phyloP scores from a whole-genome alignment of 2,329 filamentous ascomycete species.

The Fusarium luffae region DNA sequence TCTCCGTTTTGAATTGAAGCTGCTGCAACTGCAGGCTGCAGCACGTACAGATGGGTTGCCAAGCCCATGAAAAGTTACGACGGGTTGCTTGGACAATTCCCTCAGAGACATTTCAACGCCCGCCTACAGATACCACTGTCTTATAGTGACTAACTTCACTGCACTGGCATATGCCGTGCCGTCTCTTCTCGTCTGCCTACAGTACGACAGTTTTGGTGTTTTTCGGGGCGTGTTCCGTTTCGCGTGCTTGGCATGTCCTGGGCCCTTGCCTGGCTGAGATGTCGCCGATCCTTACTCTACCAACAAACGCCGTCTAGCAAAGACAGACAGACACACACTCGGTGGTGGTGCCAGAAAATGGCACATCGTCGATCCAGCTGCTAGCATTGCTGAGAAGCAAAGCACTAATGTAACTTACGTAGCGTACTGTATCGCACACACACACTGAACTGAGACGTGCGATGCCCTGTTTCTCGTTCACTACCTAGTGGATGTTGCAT shows the following conservation, averaged over 20 bases:
- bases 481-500: neutral
- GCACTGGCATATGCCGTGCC: slow-evolving; percentile 7
- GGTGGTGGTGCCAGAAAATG: neutral
- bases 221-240: slow-evolving; percentile 21
- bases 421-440: neutral
- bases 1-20: slow-evolving; percentile 11
- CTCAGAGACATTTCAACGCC: slow-evolving; percentile 4
- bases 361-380: slow-evolving; percentile 30
- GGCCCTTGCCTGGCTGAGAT: neutral
- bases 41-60: neutral
- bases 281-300: slow-evolving; percentile 31
- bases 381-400: slow-evolving; percentile 4
- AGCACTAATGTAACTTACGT: slow-evolving; percentile 20
- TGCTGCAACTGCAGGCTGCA: neutral
- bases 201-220: neutral
- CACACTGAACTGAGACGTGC: slow-evolving; percentile 12
- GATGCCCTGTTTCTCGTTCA: slow-evolving; percentile 22
- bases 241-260: slow-evolving; percentile 21
- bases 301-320: slow-evolving; percentile 22
- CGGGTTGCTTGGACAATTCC: slow-evolving; percentile 15
- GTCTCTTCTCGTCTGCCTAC: neutral
- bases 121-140: neutral
- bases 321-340: slow-evolving; percentile 12
- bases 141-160: neutral
- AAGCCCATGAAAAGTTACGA: slow-evolving; percentile 5